phyloP scores from a whole-genome alignment of 352 stramenopile genomes.

The Phytophthora cryptogea region DNA sequence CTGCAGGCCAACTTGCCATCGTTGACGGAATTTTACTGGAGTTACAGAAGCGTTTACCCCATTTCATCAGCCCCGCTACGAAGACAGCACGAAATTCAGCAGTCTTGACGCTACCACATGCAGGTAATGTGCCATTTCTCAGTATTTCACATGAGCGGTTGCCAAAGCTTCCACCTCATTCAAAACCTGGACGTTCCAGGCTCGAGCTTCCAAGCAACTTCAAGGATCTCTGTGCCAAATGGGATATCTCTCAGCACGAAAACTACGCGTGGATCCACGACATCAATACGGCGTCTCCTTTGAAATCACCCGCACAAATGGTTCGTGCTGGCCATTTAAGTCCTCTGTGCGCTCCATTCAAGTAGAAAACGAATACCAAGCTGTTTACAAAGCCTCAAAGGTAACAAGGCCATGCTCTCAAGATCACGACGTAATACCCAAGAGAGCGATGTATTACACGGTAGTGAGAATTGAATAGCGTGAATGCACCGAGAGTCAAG shows the following conservation, averaged over 20 bases:
- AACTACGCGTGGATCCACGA: neutral
- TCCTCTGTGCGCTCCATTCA: neutral
- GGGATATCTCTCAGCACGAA: constrained; percentile 1
- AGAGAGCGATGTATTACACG: too few species aligned
- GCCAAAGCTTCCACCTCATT: neutral
- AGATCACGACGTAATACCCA: too few species aligned
- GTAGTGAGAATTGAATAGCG: too few species aligned
- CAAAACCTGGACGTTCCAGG: neutral
- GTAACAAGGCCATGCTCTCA: too few species aligned
- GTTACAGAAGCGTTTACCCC: constrained; percentile 10
- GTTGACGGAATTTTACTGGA: constrained; percentile 23
- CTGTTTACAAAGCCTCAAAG: too few species aligned
- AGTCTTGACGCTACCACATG: too few species aligned
- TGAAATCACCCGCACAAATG: neutral
- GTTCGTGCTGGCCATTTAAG: constrained; percentile 1
- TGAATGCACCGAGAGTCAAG: too few species aligned
- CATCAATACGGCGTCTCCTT: neutral
- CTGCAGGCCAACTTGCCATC: constrained; percentile 14
- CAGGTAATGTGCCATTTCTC: too few species aligned
- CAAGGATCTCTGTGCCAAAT: neutral
- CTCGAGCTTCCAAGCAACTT: neutral
- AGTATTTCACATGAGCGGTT: neutral
- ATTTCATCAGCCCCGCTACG: constrained; percentile 7
- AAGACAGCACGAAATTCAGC: neutral
- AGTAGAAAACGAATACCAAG: neutral